Percentiles rank a stretch among this genome's conserved stretches.
phyloP scores from a whole-genome alignment of 768 basidiomycete genomes.

The Brasilioporus rufonigricans region DNA sequence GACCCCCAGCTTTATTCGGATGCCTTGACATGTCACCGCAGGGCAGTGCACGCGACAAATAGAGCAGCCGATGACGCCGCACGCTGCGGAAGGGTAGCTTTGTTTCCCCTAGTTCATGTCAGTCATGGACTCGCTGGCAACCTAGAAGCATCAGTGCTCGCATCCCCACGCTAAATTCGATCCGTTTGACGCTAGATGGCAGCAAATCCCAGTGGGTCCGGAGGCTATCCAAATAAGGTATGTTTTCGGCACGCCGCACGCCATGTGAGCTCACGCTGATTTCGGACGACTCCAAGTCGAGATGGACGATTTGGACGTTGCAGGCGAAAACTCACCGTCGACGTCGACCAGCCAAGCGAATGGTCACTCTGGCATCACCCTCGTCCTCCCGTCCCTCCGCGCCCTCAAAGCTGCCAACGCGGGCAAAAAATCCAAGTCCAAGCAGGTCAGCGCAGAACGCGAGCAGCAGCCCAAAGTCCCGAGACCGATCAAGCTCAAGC shows the following conservation, averaged over 20 bases:
- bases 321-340: conserved; percentile 31
- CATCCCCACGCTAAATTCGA: no score
- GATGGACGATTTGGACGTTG: conserved; percentile 33
- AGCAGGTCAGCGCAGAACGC: conserved; percentile 23
- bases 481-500: conserved; percentile 71
- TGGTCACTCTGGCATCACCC: conserved; percentile 52
- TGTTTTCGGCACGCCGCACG: conserved; percentile 4
- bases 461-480: conserved; percentile 36
- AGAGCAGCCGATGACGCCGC: no score
- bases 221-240: conserved; percentile 10
- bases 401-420: conserved; percentile 55
- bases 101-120: no score
- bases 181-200: no score
- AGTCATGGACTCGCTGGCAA: no score
- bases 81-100: no score
- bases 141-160: no score
- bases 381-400: conserved; percentile 67
- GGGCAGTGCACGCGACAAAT: no score
- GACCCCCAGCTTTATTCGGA: neutral
- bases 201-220: no score
- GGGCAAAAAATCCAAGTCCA: conserved; percentile 46
- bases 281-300: conserved; percentile 15
- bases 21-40: no score
- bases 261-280: conserved; percentile 4
- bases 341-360: conserved; percentile 25